Percentiles rank a stretch among this genome's conserved stretches.
Conservation (phyloP, 2,329 filamentous ascomycete genomes). For the Stromatinia cepivora region DNA sequence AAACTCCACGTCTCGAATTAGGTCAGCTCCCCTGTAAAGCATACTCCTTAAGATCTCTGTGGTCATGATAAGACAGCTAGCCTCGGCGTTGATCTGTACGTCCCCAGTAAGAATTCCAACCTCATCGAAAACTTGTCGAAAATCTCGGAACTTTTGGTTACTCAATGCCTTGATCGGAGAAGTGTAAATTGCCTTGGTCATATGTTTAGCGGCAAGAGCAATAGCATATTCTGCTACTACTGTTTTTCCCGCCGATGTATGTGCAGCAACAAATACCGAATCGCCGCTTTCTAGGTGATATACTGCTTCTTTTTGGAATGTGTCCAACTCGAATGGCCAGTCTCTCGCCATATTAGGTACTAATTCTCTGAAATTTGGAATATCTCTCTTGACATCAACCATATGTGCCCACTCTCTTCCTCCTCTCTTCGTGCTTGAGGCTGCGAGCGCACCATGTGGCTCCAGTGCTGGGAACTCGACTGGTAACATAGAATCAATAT, state of each 20-base stretch:
- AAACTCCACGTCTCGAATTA: conserved; percentile 96
- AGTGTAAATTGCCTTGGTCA: conserved; percentile 99
- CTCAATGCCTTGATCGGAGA: conserved; percentile 98
- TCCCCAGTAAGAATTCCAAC: conserved; percentile 96
- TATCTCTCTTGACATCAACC: conserved; percentile 91
- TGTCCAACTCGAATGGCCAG: conserved; percentile 97
- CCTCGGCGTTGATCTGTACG: conserved; percentile 96
- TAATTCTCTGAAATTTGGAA: conserved; percentile 89
- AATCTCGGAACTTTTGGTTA: conserved; percentile 98
- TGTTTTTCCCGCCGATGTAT: conserved; percentile 97
- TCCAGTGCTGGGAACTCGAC: conserved; percentile 92
- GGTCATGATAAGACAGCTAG: conserved; percentile 98
- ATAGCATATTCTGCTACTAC: conserved; percentile 98
- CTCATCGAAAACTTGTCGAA: conserved; percentile 85
- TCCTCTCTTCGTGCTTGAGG: conserved; percentile 69
- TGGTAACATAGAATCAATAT: conserved; percentile 84
- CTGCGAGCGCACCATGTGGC: conserved; percentile 73
- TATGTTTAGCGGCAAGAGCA: conserved; percentile 92
- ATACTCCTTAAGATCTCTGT: conserved; percentile 98
- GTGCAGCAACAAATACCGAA: conserved; percentile 95
- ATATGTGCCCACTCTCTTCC: conserved; percentile 96
- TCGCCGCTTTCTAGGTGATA: conserved; percentile 97
- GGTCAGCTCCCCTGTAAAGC: conserved; percentile 92
- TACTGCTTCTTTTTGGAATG: conserved; percentile 97
- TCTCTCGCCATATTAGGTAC: conserved; percentile 95